Percentiles rank a stretch among this genome's conserved stretches.
phyloP scores from a whole-genome alignment of 129 eudicot species.

The Saposhnikovia divaricata region DNA sequence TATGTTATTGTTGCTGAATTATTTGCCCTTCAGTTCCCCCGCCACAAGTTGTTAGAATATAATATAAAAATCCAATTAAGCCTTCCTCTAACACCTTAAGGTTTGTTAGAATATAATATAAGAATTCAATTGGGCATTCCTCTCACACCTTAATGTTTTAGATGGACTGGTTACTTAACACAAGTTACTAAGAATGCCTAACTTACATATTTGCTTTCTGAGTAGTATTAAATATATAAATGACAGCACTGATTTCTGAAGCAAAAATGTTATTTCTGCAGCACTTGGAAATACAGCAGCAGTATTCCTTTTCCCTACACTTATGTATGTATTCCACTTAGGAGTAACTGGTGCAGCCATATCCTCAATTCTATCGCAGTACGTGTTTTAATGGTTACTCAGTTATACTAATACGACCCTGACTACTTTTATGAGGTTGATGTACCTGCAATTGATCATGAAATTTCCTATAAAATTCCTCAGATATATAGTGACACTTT shows the following conservation, averaged over 20 bases:
- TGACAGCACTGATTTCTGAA: neutral
- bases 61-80: too few relatives aligned
- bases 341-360: conserved; percentile 86
- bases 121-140: too few relatives aligned
- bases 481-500: conserved; percentile 61
- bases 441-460: neutral
- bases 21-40: neutral
- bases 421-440: neutral
- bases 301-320: conserved; percentile 55
- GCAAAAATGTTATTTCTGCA: conserved; percentile 13
- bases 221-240: neutral
- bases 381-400: conserved; percentile 19
- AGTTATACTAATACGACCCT: neutral
- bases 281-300: conserved; percentile 63
- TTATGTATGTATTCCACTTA: conserved; percentile 52
- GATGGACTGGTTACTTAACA: too few relatives aligned
- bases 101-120: too few relatives aligned
- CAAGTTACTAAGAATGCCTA: neutral
- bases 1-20: neutral
- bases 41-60: neutral
- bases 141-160: too few relatives aligned
- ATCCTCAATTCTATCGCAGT: conserved; percentile 71
- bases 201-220: neutral
- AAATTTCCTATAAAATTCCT: neutral
- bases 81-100: too few relatives aligned